A percentile compares a stretch with the other conserved stretches of the same genome.
These are phyloP conservation scores for Xenoacremonium recifei DNA, from an alignment of 2,329 filamentous ascomycete genomes.

Conservation along the genomic window DNA sequence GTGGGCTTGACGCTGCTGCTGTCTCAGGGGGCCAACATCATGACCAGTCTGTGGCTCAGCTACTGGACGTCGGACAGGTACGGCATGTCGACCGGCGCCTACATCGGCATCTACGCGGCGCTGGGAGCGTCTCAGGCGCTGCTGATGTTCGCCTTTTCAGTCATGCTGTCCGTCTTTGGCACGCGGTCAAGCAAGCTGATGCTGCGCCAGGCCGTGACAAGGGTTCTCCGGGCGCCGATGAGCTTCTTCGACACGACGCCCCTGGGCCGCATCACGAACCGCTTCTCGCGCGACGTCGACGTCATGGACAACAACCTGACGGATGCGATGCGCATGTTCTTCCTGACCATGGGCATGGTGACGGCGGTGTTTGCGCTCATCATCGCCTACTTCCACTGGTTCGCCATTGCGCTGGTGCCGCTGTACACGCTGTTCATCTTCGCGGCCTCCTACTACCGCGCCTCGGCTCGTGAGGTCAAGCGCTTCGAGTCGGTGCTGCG, in stretches of 20 bases:
- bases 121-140: constrained; percentile 71
- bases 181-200: constrained; percentile 81
- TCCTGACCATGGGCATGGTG: constrained; percentile 80
- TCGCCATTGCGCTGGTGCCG: constrained; percentile 60
- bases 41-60: constrained; percentile 87
- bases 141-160: constrained; percentile 78
- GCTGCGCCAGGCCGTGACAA: constrained; percentile 74
- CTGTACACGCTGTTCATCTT: constrained; percentile 77
- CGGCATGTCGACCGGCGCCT: constrained; percentile 62
- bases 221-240: constrained; percentile 73
- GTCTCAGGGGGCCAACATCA: constrained; percentile 81
- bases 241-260: constrained; percentile 98
- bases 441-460: constrained; percentile 82
- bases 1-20: constrained; percentile 62
- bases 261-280: constrained; percentile 90
- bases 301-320: constrained; percentile 93
- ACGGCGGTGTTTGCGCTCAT: constrained; percentile 82
- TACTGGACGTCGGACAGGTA: constrained; percentile 89
- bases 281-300: constrained; percentile 92
- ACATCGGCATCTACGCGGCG: constrained; percentile 70
- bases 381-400: constrained; percentile 94
- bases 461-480: constrained; percentile 91
- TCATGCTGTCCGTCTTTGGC: constrained; percentile 73
- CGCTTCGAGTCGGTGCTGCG: constrained; percentile 88
- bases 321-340: constrained; percentile 90